A percentile compares a stretch with the other conserved stretches of the same genome.
Conservation (phyloP, 371 early-diverging fungal genomes). For the Sporodiniella umbellata region DNA sequence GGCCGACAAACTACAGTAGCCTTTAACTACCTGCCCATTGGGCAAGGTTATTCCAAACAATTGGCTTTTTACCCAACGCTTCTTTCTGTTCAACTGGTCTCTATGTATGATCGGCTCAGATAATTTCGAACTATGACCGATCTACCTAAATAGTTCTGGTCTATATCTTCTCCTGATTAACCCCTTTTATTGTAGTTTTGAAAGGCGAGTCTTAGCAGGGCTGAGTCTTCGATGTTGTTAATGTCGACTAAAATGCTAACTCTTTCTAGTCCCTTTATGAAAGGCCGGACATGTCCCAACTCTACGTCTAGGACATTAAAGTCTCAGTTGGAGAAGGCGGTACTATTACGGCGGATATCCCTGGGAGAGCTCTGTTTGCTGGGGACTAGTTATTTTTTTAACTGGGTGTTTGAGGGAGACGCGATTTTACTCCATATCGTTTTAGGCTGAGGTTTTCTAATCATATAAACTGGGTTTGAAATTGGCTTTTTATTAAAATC, state of each 20-base stretch:
- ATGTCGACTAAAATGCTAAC: background rate
- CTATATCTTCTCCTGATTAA: background rate
- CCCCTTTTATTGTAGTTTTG: background rate
- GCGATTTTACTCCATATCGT: too few species aligned
- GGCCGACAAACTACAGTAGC: background rate
- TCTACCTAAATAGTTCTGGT: too few species aligned
- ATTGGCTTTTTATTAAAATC: too few species aligned
- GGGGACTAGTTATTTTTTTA: too few species aligned
- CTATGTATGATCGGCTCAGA: background rate
- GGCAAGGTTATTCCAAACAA: background rate
- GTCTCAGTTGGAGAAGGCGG: too few species aligned
- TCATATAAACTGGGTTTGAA: too few species aligned
- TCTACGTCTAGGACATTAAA: too few species aligned
- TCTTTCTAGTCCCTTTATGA: background rate
- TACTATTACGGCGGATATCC: too few species aligned
- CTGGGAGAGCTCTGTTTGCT: too few species aligned
- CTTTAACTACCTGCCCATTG: background rate
- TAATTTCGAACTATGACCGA: background rate
- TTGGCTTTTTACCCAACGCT: background rate
- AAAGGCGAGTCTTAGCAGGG: background rate
- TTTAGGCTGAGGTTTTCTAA: too few species aligned
- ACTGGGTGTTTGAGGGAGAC: too few species aligned
- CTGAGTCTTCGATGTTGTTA: background rate
- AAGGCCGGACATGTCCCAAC: too few species aligned
- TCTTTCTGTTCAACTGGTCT: background rate